Conservation (phyloP, 352 stramenopile genomes). For the Globisporangium yorkense region DNA sequence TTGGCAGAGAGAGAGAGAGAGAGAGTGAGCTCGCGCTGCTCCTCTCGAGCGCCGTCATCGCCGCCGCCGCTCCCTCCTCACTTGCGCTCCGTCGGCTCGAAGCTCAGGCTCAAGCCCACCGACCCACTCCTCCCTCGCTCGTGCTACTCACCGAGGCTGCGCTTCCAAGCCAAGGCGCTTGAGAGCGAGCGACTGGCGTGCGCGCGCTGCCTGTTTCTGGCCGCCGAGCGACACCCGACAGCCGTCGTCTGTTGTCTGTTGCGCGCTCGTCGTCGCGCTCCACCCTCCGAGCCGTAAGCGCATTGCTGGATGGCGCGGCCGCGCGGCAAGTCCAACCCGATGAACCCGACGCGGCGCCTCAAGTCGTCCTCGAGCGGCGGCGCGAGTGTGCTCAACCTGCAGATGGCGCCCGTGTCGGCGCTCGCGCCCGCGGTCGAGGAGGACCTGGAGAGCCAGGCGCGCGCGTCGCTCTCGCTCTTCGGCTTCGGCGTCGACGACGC, state of each 20-base stretch:
- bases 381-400: slow-evolving; percentile 23
- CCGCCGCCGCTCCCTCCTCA: background rate
- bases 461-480: slow-evolving; percentile 61
- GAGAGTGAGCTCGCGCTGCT: too few species aligned
- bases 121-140: background rate
- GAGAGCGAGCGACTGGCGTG: slow-evolving; percentile 1
- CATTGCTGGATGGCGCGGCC: slow-evolving; percentile 14
- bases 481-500: slow-evolving; percentile 54
- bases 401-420: slow-evolving; percentile 26
- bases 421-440: slow-evolving; percentile 35
- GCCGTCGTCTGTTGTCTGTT: background rate
- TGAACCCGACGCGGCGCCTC: slow-evolving; percentile 12
- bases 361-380: slow-evolving; percentile 8
- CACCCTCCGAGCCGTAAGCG: background rate
- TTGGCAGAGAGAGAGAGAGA: too few species aligned
- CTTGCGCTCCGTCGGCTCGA: background rate
- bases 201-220: slow-evolving; percentile 2
- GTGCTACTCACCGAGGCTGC: background rate
- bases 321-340: slow-evolving; percentile 34
- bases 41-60: too few species aligned
- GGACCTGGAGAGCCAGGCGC: slow-evolving; percentile 56
- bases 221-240: background rate
- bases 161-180: background rate
- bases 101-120: background rate
- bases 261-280: background rate